phyloP scores from a whole-genome alignment of 305 asterid genomes.

The Solanum hybrid region DNA sequence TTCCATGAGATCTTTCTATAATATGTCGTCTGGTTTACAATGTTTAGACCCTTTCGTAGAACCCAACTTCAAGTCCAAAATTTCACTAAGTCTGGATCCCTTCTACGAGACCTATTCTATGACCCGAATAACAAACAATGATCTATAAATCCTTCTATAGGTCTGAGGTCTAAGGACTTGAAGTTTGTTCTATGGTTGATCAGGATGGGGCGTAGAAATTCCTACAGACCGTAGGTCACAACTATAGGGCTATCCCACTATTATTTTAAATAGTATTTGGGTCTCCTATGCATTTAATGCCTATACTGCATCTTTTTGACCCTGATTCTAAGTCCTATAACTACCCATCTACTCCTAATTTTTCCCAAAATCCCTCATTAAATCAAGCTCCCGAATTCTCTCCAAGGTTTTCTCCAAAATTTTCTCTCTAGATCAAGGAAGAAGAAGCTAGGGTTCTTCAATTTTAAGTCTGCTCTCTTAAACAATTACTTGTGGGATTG shows the following conservation, averaged over 20 bases:
- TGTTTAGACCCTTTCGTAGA: background rate
- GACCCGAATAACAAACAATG: background rate
- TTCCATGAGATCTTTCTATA: background rate
- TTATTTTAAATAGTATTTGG: background rate
- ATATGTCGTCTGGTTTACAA: background rate
- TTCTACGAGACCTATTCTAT: background rate
- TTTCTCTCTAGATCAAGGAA: too few relatives aligned
- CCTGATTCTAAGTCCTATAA: background rate
- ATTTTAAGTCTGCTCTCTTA: too few relatives aligned
- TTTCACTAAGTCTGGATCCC: background rate
- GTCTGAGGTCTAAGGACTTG: background rate
- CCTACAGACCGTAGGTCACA: background rate
- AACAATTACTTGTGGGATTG: too few relatives aligned
- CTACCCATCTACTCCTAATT: background rate
- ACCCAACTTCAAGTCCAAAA: background rate
- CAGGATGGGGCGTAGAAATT: background rate
- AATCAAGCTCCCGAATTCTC: background rate
- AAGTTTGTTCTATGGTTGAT: background rate
- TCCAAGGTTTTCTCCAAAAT: background rate
- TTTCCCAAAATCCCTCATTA: background rate
- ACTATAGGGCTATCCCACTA: background rate
- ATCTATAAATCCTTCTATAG: background rate
- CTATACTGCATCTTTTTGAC: background rate
- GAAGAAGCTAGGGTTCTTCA: too few relatives aligned
- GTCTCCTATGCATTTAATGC: background rate